Conservation (phyloP, 495 filamentous ascomycete genomes). For the Aspergillus cavernicola region DNA sequence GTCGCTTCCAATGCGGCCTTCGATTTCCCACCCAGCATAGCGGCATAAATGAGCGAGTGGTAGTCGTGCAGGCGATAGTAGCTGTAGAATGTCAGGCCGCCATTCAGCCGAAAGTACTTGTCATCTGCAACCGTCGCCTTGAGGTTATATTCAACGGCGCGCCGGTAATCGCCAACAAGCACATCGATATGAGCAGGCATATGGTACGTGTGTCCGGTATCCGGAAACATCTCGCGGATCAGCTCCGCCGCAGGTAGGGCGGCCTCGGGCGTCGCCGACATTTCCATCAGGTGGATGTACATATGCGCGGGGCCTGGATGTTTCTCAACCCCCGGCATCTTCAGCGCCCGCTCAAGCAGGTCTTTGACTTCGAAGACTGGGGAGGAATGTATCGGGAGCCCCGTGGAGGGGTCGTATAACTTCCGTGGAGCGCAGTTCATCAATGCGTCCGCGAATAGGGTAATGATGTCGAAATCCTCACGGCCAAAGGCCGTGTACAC, state of each 20-base stretch:
- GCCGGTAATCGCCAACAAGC: constrained; percentile 61
- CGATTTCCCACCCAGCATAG: constrained; percentile 63
- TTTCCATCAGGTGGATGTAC: constrained; percentile 75
- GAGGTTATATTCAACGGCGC: constrained; percentile 37
- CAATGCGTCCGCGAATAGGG: constrained; percentile 61
- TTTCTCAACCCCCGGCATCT: constrained; percentile 30
- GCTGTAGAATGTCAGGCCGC: constrained; percentile 60
- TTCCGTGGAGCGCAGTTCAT: constrained; percentile 69
- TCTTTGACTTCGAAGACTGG: constrained; percentile 54
- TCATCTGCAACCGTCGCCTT: neutral
- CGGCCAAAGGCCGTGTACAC: constrained; percentile 49
- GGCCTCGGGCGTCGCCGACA: constrained; percentile 58
- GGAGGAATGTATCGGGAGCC: constrained; percentile 50
- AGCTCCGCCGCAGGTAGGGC: constrained; percentile 54
- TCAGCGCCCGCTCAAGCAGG: constrained; percentile 51
- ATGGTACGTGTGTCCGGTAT: constrained; percentile 65
- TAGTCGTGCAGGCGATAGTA: constrained; percentile 64
- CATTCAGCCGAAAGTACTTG: constrained; percentile 48
- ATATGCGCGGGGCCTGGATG: constrained; percentile 65
- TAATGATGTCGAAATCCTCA: constrained; percentile 56
- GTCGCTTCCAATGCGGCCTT: constrained; percentile 53
- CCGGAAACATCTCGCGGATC: constrained; percentile 59
- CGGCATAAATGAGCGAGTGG: constrained; percentile 66
- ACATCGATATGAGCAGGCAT: constrained; percentile 70
- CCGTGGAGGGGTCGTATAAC: constrained; percentile 59